Evolutionary conservation across 2,329 filamentous ascomycete genomes (phyloP).

Genomic region (Botrytis sinoallii): DNA sequence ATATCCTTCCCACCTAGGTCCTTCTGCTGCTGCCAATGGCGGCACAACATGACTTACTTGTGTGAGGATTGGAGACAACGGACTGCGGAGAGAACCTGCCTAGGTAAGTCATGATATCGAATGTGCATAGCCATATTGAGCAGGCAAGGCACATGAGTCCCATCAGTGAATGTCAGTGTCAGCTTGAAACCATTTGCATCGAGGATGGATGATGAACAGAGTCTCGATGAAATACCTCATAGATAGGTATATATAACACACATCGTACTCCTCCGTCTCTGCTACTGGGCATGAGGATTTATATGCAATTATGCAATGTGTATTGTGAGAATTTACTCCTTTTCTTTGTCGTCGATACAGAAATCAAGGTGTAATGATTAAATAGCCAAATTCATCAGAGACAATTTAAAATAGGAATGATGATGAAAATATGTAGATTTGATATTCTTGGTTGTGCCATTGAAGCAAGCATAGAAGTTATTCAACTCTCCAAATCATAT

Average conservation of each 20-base stretch:
- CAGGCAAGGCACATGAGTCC: neutral
- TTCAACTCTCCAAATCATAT: slow-evolving; percentile 17
- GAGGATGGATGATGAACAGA: neutral
- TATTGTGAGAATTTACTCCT: neutral
- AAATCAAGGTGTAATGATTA: neutral
- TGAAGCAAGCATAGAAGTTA: slow-evolving; percentile 20
- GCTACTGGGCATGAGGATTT: neutral
- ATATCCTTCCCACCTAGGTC: neutral
- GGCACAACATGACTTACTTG: neutral
- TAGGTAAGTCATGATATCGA: neutral
- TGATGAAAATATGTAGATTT: slow-evolving; percentile 16
- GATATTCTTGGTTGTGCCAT: neutral
- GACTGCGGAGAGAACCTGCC: neutral
- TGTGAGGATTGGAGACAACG: neutral
- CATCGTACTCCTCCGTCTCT: neutral
- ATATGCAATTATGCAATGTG: neutral
- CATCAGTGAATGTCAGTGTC: neutral
- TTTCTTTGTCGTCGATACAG: neutral
- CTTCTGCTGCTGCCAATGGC: neutral
- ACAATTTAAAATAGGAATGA: slow-evolving; percentile 20
- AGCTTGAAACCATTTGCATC: neutral
- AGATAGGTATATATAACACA: neutral
- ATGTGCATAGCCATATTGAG: neutral
- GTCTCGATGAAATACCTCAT: neutral
- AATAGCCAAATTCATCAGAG: slow-evolving; percentile 3